Conservation (phyloP, 352 stramenopile species). For the Blastocystis sp. region DNA sequence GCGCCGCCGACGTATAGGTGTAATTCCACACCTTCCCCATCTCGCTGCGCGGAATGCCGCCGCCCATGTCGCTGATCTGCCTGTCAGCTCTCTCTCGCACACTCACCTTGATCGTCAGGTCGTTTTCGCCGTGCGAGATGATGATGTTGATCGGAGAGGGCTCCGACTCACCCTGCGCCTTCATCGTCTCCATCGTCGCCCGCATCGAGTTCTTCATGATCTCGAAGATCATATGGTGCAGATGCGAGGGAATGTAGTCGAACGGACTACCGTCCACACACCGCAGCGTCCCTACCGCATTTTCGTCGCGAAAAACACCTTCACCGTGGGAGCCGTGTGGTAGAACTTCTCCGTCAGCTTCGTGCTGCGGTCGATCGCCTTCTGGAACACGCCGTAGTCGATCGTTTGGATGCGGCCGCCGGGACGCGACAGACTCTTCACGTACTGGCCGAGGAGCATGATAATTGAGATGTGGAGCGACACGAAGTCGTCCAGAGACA, state of each 20-base stretch:
- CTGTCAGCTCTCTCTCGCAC: not conserved
- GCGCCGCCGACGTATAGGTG: slow-evolving; percentile 74
- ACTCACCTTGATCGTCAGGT: slow-evolving; percentile 71
- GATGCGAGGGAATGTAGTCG: slow-evolving; percentile 68
- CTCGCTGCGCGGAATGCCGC: slow-evolving; percentile 75
- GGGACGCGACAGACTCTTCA: slow-evolving; percentile 44
- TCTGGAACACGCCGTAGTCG: slow-evolving; percentile 10
- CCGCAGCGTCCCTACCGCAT: not conserved
- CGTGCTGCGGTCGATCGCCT: slow-evolving; percentile 45
- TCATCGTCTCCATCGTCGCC: slow-evolving; percentile 74
- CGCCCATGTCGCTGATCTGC: slow-evolving; percentile 78
- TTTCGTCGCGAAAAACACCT: slow-evolving; percentile 45
- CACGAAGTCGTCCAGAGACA: slow-evolving; percentile 54
- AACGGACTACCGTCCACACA: slow-evolving; percentile 59
- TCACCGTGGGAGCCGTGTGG: not conserved
- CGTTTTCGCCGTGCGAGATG: slow-evolving; percentile 76
- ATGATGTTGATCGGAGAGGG: slow-evolving; percentile 79
- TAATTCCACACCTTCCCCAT: slow-evolving; percentile 81
- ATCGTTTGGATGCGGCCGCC: slow-evolving; percentile 33
- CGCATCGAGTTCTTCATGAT: slow-evolving; percentile 81
- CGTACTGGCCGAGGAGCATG: slow-evolving; percentile 51
- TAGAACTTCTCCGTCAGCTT: slow-evolving; percentile 52
- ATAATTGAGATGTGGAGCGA: slow-evolving; percentile 49
- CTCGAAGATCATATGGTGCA: slow-evolving; percentile 82
- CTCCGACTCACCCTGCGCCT: slow-evolving; percentile 69